Conservation (phyloP, 2,329 filamentous ascomycete genomes). For the Lachnum nothofagi region DNA sequence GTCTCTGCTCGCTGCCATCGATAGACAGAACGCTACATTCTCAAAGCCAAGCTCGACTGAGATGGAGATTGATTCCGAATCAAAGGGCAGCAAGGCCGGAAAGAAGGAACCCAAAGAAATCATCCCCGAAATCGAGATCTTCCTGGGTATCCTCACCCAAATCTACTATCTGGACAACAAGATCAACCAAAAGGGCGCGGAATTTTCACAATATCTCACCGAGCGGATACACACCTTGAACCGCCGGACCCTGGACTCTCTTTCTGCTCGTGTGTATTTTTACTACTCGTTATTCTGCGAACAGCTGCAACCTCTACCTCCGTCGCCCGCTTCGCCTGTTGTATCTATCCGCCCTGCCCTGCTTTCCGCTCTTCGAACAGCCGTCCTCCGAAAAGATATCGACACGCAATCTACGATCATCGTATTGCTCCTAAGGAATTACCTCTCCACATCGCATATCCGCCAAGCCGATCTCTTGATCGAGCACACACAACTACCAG, state of each 20-base stretch:
- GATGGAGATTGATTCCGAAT: constrained; percentile 68
- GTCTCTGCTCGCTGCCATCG: constrained; percentile 65
- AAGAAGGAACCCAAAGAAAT: constrained; percentile 68
- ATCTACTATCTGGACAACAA: constrained; percentile 85
- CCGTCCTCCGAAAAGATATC: constrained; percentile 93
- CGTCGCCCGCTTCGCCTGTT: constrained; percentile 81
- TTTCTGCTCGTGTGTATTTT: constrained; percentile 94
- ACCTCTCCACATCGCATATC: constrained; percentile 93
- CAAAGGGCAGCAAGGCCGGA: constrained; percentile 51
- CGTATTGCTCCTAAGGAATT: constrained; percentile 89
- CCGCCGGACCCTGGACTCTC: constrained; percentile 85
- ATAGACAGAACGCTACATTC: constrained; percentile 60
- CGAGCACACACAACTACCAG: constrained; percentile 90
- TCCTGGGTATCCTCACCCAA: constrained; percentile 79
- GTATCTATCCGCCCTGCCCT: constrained; percentile 81
- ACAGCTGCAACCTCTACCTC: constrained; percentile 78
- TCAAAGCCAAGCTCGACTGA: constrained; percentile 53
- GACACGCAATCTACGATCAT: constrained; percentile 97
- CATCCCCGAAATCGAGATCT: constrained; percentile 82
- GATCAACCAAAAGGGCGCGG: constrained; percentile 70
- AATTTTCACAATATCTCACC: constrained; percentile 78
- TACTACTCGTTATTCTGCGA: constrained; percentile 97
- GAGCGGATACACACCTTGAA: constrained; percentile 85
- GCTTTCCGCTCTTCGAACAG: constrained; percentile 82
- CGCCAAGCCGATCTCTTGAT: constrained; percentile 93